A percentile compares a stretch with the other conserved stretches of the same genome.
These are phyloP conservation scores for Daedaleopsis sinensis DNA, from an alignment of 768 basidiomycete species.

Conservation along the genomic window DNA sequence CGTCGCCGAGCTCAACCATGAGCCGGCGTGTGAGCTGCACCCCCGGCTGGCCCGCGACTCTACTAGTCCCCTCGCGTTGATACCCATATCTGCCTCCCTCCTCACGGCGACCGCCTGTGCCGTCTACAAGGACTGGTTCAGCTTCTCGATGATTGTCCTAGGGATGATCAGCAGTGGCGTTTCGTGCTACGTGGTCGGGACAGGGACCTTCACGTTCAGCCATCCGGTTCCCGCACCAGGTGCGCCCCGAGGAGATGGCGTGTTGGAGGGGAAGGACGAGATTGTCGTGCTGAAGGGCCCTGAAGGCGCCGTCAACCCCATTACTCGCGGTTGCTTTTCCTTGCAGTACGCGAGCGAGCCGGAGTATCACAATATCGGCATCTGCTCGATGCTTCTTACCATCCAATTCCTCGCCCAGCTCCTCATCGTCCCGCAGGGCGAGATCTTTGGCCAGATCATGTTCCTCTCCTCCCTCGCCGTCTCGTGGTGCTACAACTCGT, in stretches of 20 bases:
- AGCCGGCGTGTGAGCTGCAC: not conserved
- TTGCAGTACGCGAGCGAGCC: conserved; percentile 16
- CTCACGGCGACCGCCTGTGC: conserved; percentile 10
- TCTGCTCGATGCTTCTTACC: conserved; percentile 2
- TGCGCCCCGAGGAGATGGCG: conserved; percentile 9
- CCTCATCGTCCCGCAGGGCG: conserved; percentile 5
- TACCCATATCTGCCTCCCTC: conserved; percentile 13
- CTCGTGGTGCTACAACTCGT: conserved; percentile 9
- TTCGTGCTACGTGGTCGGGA: conserved; percentile 13
- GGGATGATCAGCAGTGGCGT: conserved; percentile 13
- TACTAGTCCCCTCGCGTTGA: conserved; percentile 8
- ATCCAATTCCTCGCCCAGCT: conserved; percentile 9
- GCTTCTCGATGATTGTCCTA: conserved; percentile 19
- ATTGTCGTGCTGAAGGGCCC: conserved; percentile 15
- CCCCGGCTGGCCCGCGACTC: conserved; percentile 13
- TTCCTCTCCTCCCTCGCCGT: conserved; percentile 10
- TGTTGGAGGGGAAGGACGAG: conserved; percentile 5
- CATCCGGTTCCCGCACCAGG: conserved; percentile 11
- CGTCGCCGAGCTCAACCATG: conserved; percentile 3
- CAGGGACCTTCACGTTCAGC: conserved; percentile 12
- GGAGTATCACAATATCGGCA: conserved; percentile 16
- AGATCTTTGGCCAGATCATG: conserved; percentile 13
- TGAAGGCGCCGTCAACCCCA: conserved; percentile 17
- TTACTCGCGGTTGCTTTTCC: conserved; percentile 17
- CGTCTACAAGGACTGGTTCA: conserved; percentile 14